Base-by-base conservation (phyloP, 2,329 filamentous ascomycete species). In the Apiospora saccharicola region DNA sequence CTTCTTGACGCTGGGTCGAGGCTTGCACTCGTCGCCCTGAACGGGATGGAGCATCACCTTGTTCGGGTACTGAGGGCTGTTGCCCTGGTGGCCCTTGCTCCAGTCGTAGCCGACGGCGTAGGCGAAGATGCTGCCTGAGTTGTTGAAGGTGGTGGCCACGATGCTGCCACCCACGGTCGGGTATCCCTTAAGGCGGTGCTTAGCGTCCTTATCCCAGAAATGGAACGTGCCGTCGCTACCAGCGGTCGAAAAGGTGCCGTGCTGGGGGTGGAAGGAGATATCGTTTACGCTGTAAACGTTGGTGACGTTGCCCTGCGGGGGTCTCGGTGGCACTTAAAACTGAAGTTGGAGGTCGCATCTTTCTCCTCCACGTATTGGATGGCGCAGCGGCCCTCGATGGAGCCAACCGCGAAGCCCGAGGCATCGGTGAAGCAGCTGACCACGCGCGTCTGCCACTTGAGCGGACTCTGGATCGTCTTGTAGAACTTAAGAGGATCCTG, bases 361-460 rank as follows among this genome's bases (percentile, higher is more conserved):
- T 98, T 98, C 61, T 99, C 96, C 79, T 99, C 96, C 47, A 98
- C 94, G 79, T 99, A 98, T 81, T 99, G 96, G 75, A 99, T 99
- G 1, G 96, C 96, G 82, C 96, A 99, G 71, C 96, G 93, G 43
- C 96, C 94, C 82, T 99, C 96, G 78, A 99, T 98, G 80, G 94
- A 97, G 71, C 96, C 96, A 69, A 99, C 94, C 0, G 96, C 96
- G 80, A 97, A 99, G 7, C 96, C 96, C 0, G 91, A 91, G 8
- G 94, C 93, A 81, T 99, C 96, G 19, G 92, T 91, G 82, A 99
- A 99, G 86, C 96, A 98, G 85, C 93, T 96, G 70, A 98, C 94
- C 16, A 97, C 94, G 72, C 96, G 89, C 1, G 96, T 99, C 87
- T 99, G 96, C 94, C 95, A 99, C 85, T 99, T 99, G 64, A 99